phyloP scores from a whole-genome alignment of 2,329 filamentous ascomycete species.

The Paradendryphiella salina region DNA sequence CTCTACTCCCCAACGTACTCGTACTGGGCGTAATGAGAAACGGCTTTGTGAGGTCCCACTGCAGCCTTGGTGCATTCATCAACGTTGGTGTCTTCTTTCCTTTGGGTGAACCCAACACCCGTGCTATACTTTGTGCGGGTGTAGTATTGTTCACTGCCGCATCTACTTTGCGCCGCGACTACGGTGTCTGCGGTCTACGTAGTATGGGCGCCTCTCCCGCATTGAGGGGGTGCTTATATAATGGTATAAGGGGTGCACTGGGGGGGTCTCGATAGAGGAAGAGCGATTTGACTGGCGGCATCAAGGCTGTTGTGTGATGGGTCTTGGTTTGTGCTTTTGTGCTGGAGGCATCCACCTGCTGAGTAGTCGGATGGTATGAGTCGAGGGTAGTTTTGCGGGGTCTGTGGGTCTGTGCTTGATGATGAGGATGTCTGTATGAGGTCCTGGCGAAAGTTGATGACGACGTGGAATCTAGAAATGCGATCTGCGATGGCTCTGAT shows the following conservation, averaged over 20 bases:
- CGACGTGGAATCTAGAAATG: background rate
- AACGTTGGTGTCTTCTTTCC: constrained; percentile 4
- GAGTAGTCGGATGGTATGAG: background rate
- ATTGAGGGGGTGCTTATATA: background rate
- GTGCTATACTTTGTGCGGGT: background rate
- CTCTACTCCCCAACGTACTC: background rate
- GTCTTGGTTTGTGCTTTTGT: background rate
- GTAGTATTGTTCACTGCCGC: background rate
- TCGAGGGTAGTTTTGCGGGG: background rate
- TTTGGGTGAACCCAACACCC: background rate
- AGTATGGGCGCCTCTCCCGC: background rate
- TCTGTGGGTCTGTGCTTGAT: background rate
- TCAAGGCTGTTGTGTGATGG: background rate
- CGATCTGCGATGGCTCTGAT: background rate
- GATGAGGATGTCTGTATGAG: background rate
- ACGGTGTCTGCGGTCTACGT: background rate
- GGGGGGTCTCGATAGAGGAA: background rate
- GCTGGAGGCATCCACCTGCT: background rate
- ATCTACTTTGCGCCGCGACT: background rate
- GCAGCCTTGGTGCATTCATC: background rate
- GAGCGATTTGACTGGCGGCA: background rate
- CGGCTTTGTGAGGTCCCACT: constrained; percentile 1
- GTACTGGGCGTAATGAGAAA: background rate
- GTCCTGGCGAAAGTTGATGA: background rate
- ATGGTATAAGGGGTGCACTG: background rate